Conservation (phyloP, 139 green algal species). For the Chlamydomonas schloesseri region DNA sequence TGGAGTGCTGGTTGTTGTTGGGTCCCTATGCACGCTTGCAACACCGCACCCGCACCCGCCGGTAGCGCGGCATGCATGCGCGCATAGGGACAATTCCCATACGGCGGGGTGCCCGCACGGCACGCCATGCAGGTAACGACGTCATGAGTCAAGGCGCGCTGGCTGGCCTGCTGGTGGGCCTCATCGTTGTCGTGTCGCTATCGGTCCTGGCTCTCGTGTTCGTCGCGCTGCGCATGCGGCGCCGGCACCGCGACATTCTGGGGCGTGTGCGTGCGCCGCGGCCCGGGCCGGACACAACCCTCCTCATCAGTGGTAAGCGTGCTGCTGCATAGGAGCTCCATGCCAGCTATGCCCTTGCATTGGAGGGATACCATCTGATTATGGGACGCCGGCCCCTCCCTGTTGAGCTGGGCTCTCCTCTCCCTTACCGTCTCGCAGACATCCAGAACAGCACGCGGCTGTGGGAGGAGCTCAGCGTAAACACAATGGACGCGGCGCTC, state of each 20-base stretch:
- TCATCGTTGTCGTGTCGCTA: background rate
- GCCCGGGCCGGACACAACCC: background rate
- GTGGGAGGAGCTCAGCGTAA: background rate
- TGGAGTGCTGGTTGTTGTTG: no score
- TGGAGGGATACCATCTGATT: no score
- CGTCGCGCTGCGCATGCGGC: background rate
- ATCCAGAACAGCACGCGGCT: constrained; percentile 8
- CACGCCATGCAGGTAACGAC: background rate
- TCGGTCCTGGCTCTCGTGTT: background rate
- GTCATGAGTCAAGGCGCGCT: background rate
- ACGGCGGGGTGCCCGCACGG: no score
- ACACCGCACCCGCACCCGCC: no score
- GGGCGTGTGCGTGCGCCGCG: background rate
- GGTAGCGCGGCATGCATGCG: no score
- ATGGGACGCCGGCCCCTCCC: no score
- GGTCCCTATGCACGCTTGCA: no score
- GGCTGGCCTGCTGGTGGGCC: background rate
- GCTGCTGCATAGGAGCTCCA: no score
- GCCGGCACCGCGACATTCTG: background rate
- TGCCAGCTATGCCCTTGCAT: no score
- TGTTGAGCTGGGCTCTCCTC: no score
- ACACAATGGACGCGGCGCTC: constrained; percentile 2
- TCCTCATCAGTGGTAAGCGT: background rate
- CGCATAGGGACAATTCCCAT: no score
- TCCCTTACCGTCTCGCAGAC: no score